Evolutionary conservation across 495 filamentous ascomycete species (phyloP), one percentile per base, ranked within the genome.

Genomic region (Neurospora hispaniola): DNA sequence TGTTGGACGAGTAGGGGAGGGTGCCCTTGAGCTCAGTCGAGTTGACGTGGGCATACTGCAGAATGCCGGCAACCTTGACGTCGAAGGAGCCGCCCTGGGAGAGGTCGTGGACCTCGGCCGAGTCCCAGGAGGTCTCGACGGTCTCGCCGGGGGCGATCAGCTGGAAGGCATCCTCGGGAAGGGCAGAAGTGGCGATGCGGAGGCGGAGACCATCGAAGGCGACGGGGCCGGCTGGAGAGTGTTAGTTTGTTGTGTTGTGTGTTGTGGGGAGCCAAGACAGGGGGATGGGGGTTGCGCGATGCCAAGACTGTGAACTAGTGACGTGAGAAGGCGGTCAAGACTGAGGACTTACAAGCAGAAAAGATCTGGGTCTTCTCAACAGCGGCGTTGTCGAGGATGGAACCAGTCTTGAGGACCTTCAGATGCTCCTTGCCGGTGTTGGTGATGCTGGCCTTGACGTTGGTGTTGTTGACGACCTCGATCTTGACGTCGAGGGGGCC

Each of bases 311-410:
- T 38, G 35, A 4, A 38, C 35, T 38, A 38, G 20, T 23, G 46
- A 39, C 9, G 4, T 41, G 44, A 16, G 12, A 11, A 59, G 11
- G 48, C 48, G 48, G 48, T 27, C 48, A 59, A 20, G 39, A 39
- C 39, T 31, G 27, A 1, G 39, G 3, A 83, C 81, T 76, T 83
- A 87, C 87, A 79, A 70, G 85, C 81, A 70, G 84, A 82, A 79
- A 81, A 89, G 54, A 91, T 81, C 18, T 78, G 76, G 42, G 90
- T 84, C 83, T 91, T 91, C 82, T 91, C 84, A 7, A 90, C 86
- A 0, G 89, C 84, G 9, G 82, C 81, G 39, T 78, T 78, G 71
- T 90, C 89, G 23, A 88, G 80, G 81, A 92, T 87, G 72, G 88
- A 89, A 70, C 90, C 90, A 40, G 87, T 84, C 77, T 88, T 89